Base-by-base conservation (phyloP, 148 eudicot species). In the Rhododendron henanense region DNA sequence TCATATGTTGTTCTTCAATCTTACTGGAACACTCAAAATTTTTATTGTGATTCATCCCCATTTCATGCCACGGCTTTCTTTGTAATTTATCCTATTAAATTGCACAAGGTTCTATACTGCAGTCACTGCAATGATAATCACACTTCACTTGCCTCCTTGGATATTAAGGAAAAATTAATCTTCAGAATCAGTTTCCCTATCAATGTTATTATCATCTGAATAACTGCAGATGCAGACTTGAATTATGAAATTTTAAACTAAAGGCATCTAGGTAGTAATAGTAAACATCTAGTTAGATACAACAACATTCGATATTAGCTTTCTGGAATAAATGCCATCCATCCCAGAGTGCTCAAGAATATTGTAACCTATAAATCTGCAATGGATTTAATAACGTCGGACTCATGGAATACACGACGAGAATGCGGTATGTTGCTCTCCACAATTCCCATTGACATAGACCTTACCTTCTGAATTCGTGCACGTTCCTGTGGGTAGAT, bases 401-500 rank as follows among this genome's bases (percentile, higher is more conserved):
- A 73, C n/a, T 10, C 76, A 39, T 21, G 50, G 63, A 80, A 45
- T 18, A 81, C 2, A 28, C 0, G n/a, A 4, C 13, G 63, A 50
- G 39, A 16, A 48, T 48, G 35, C 25, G 67, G 19, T 67, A 69
- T 35, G 21, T 48, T 35, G 53, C 55, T 73, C 16, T 80, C 25
- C 28, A 45, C 2, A 45, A 44, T 41, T 59, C 78, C 9, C 59
- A 11, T 51, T 4, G 65, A 44, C 50, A 35, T 10, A 77, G 50
- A 63, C 2, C 81, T 61, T 31, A 95, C 98, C 97, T 95, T 95
- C 86, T 93, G 95, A 84, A 95, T 94, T 15, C 98, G 93, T 83
- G 92, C 90, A 65, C 97, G 93, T 86, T 95, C 97, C 86, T 92
- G 96, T 28, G 98, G 98, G 82, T 93, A 95, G 85, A 95, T 94